Base-by-base conservation (phyloP, 2,329 filamentous ascomycete genomes). In the Botrytis pseudocinerea region DNA sequence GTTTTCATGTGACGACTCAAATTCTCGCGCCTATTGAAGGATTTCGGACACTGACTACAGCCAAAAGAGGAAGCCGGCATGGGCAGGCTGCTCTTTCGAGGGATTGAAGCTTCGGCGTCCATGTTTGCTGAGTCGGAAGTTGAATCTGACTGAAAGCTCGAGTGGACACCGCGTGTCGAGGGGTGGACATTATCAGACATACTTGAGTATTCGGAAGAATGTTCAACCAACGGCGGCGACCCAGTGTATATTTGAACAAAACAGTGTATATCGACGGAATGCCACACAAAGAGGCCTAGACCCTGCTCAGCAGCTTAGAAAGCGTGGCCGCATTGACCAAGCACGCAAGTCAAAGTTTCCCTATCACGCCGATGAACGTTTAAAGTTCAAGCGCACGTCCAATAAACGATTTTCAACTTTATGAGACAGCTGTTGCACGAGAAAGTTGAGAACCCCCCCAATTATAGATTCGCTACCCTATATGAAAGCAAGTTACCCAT, bases 1-100 rank as follows among this genome's bases (percentile, higher is more conserved):
- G 64, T 68, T 68, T 68, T 68, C 64, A 68, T 68, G 35, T 68
- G 64, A 16, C 64, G 64, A 28, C 64, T 68, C 64, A 68, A 28
- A 40, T 68, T 68, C 46, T 68, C 64, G 25, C 64, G 64, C 20
- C 64, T 28, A 35, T 68, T 68, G 64, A 68, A 68, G 0, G 64
- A 68, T 40, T 68, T 68, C 18, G 64, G 48, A 42, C 64, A 68
- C 51, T 40, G 46, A 54, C 46, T 54, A 42, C 64, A 68, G 22
- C 48, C 48, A 32, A 54, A 68, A 25, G 64, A 68, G 28, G 64
- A 40, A 40, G 64, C 10, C 9, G 64, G 64, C 38, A n/a, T 20
- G 48, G 46, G 1, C 16, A 40, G 32, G 32, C 25, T 40, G 18
- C 46, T 57, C 18, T 68, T 68, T 28, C 20, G 64, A 32, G 48